Evolutionary conservation across 129 eudicot genomes (phyloP).

Genomic region (Mikania micrantha): DNA sequence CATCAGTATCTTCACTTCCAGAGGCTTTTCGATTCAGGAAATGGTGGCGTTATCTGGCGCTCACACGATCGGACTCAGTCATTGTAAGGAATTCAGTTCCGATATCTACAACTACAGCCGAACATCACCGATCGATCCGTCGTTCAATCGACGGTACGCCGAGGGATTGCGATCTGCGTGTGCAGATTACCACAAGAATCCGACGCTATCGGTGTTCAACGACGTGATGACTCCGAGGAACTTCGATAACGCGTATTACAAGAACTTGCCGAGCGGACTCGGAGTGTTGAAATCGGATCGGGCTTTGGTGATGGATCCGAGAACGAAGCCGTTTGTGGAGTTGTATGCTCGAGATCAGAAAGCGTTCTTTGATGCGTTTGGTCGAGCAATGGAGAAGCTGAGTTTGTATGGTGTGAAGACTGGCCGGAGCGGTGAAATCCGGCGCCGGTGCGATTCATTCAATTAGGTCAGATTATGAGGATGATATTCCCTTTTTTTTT

Average conservation of each 20-base stretch:
- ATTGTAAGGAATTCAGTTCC: conserved; percentile 63
- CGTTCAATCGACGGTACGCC: conserved; percentile 49
- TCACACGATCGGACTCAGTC: conserved; percentile 74
- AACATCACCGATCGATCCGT: conserved; percentile 35
- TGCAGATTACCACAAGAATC: conserved; percentile 36
- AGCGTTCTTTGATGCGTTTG: conserved; percentile 51
- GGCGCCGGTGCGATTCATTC: conserved; percentile 83
- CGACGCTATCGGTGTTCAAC: conserved; percentile 63
- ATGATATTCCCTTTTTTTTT: not conserved
- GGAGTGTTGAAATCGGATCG: conserved; percentile 67
- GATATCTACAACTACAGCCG: conserved; percentile 55
- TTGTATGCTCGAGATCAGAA: conserved; percentile 41
- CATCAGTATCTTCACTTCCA: conserved; percentile 35
- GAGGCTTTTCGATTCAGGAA: conserved; percentile 56
- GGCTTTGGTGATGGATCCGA: conserved; percentile 40
- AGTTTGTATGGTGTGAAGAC: conserved; percentile 56
- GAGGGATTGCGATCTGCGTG: conserved; percentile 52
- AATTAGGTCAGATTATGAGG: conserved; percentile 19
- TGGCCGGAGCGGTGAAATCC: conserved; percentile 56
- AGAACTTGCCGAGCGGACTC: conserved; percentile 56
- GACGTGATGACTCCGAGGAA: conserved; percentile 71
- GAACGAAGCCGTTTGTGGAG: conserved; percentile 46
- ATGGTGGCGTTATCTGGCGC: conserved; percentile 84
- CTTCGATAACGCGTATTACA: conserved; percentile 59
- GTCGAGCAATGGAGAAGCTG: conserved; percentile 68